Conservation (phyloP, 768 basidiomycete genomes). For the Boletus huronensis region DNA sequence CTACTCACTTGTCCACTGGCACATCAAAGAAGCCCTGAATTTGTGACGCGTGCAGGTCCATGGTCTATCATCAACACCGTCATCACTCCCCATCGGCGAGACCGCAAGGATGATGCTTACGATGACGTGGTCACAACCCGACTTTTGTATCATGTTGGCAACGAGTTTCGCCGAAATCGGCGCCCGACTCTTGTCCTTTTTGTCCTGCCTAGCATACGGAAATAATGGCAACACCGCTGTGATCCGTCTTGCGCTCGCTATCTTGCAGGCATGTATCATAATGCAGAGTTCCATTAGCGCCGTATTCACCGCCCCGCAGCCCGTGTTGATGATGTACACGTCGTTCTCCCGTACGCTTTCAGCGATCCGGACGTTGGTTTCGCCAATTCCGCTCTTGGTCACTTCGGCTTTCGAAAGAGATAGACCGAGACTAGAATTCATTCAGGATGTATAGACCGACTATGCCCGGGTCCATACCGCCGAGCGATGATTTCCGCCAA, state of each 20-base stretch:
- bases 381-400: slow-evolving; percentile 84
- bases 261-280: slow-evolving; percentile 99
- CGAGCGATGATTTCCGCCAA: slow-evolving; percentile 90
- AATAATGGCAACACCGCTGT: slow-evolving; percentile 98
- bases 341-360: slow-evolving; percentile 98
- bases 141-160: slow-evolving; percentile 92
- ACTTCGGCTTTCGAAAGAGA: slow-evolving; percentile 85
- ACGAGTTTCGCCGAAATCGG: slow-evolving; percentile 98
- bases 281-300: slow-evolving; percentile 98
- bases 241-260: slow-evolving; percentile 96
- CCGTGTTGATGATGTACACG: slow-evolving; percentile 97
- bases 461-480: slow-evolving; percentile 50
- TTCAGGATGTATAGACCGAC: slow-evolving; percentile 24
- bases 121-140: slow-evolving; percentile 95
- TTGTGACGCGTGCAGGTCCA: slow-evolving; percentile 98
- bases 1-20: slow-evolving; percentile 95
- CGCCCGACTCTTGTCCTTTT: slow-evolving; percentile 98
- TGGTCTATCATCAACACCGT: slow-evolving; percentile 56
- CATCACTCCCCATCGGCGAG: neutral
- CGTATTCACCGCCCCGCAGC: slow-evolving; percentile 83
- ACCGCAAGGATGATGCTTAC: slow-evolving; percentile 45
- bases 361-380: slow-evolving; percentile 86
- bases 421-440: slow-evolving; percentile 71
- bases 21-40: slow-evolving; percentile 99
- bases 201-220: slow-evolving; percentile 97